Evolutionary conservation across 2,329 filamentous ascomycete genomes (phyloP).

Genomic region (Penicillium verrucosum): DNA sequence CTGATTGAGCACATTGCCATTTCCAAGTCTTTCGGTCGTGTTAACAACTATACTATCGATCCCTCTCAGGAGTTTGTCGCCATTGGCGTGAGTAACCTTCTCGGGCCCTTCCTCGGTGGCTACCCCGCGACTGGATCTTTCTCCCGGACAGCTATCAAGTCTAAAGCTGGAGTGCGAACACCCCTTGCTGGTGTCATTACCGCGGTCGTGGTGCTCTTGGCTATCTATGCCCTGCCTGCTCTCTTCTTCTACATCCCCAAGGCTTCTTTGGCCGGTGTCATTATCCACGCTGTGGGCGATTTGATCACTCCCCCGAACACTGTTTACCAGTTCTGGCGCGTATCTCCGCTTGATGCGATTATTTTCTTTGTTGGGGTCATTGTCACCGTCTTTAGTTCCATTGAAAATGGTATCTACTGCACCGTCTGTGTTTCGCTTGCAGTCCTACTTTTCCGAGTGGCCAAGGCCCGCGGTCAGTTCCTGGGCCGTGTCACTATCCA

Average conservation of each 20-base stretch:
- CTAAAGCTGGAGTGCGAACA: conserved; percentile 90
- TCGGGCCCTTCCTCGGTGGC: conserved; percentile 86
- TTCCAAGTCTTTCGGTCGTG: conserved; percentile 89
- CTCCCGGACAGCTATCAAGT: conserved; percentile 93
- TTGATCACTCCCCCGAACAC: conserved; percentile 87
- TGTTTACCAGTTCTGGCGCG: conserved; percentile 91
- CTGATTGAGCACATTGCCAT: conserved; percentile 97
- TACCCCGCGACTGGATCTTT: conserved; percentile 95
- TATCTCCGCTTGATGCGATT: conserved; percentile 82
- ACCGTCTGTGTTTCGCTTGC: conserved; percentile 75
- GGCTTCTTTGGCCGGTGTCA: conserved; percentile 77
- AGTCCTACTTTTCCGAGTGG: conserved; percentile 76
- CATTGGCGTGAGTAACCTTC: conserved; percentile 83
- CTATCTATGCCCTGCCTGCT: conserved; percentile 81
- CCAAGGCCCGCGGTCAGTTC: conserved; percentile 79
- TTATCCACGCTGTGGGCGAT: conserved; percentile 93
- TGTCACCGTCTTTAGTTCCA: conserved; percentile 80
- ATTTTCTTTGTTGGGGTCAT: conserved; percentile 93
- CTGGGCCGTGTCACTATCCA: conserved; percentile 80
- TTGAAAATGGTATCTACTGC: conserved; percentile 89
- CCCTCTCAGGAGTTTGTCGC: conserved; percentile 95
- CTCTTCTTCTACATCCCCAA: conserved; percentile 94
- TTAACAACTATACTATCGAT: conserved; percentile 95
- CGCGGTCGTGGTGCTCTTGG: conserved; percentile 77
- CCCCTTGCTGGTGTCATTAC: conserved; percentile 89